Evolutionary conservation across 2,329 filamentous ascomycete species (phyloP), one percentile per base, ranked within the genome.

Genomic region (Boeremia exigua): DNA sequence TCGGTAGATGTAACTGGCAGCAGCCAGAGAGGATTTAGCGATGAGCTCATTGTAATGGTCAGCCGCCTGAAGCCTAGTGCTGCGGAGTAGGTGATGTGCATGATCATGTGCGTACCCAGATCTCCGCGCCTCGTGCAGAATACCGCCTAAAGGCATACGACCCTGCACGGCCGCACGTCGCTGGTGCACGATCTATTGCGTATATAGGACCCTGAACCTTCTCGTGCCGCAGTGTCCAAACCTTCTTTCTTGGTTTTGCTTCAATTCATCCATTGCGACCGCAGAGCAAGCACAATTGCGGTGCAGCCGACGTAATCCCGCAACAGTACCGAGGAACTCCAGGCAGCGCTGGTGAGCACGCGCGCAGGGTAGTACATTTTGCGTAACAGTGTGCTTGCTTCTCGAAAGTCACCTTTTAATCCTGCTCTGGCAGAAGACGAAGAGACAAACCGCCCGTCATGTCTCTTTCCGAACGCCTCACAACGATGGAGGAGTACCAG

Each of bases 401-500:
- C 28, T 34, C 10, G 30, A 19, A 12, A 15, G 48, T 19, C 15
- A 27, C 14, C 28, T 11, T 11, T 17, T 12, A 33, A 15, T 15
- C 15, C 14, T 46, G 28, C 10, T 1, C 42, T 38, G 14, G 40
- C 23, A 23, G 38, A 37, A n/a, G 23, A 11, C 34, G 19, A 25
- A 33, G 29, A 28, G 19, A 23, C 29, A 5, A 48, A 19, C 25
- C 47, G 59, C 50, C 42, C 61, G 60, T 9, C 56, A 78, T 78
- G 76, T 77, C 75, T 52, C 65, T 78, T 37, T 67, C 71, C 6
- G 71, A 77, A 61, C 68, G 75, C 42, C 63, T 77, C 40, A 77
- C 74, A 19, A 69, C 71, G 12, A 72, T 77, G 53, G 76, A 77
- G 69, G 74, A 76, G 62, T 75, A 77, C 59, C 68, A 76, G 60